phyloP scores from a whole-genome alignment of 1,284 basidiomycete genomes.

The Sporisorium exsertum region DNA sequence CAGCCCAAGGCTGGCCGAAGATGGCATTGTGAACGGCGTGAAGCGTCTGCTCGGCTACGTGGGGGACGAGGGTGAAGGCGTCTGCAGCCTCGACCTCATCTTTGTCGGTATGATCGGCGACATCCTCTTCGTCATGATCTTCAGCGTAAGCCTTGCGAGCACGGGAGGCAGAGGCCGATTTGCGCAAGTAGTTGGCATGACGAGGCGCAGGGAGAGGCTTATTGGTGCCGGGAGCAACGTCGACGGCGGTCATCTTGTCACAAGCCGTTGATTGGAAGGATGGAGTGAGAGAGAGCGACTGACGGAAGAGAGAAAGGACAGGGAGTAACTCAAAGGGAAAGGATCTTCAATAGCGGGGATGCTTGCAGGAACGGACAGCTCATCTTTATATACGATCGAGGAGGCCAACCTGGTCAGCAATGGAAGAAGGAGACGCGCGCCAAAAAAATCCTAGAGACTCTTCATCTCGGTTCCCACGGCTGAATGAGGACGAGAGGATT shows the following conservation, averaged over 20 bases:
- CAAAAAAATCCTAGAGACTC: neutral
- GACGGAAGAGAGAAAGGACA: neutral
- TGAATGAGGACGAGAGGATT: neutral
- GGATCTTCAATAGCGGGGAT: neutral
- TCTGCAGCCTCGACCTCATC: constrained; percentile 36
- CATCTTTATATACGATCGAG: constrained; percentile 5
- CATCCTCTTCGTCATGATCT: constrained; percentile 17
- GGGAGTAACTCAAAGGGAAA: neutral
- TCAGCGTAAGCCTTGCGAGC: constrained; percentile 20
- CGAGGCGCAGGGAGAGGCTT: constrained; percentile 33
- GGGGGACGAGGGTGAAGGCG: constrained; percentile 38
- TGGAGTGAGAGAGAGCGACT: no score
- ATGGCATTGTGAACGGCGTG: constrained; percentile 45
- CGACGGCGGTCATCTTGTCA: constrained; percentile 26
- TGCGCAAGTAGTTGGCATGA: constrained; percentile 13
- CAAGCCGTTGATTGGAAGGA: neutral
- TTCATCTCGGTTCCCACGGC: neutral
- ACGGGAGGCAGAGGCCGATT: constrained; percentile 2
- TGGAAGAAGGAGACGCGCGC: neutral
- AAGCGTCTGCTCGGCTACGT: constrained; percentile 42
- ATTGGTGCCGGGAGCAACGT: constrained; percentile 17
- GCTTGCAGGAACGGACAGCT: neutral
- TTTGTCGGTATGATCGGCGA: constrained; percentile 15
- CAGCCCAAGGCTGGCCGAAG: constrained; percentile 41
- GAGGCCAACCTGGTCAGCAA: neutral